Conservation (phyloP, 352 stramenopile genomes). For the Pythium periplocum region DNA sequence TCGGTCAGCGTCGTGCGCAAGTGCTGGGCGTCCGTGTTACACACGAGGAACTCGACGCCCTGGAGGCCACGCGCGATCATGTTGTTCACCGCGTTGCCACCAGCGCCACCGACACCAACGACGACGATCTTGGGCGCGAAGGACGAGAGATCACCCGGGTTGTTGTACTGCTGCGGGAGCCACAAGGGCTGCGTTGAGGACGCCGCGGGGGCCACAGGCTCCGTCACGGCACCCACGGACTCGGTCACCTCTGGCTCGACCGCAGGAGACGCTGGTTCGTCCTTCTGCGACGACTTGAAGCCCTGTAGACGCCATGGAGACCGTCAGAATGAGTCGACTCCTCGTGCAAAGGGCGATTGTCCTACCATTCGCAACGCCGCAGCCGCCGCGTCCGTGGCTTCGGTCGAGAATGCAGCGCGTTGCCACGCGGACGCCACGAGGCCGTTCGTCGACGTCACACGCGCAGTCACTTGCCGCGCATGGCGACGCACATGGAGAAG, state of each 20-base stretch:
- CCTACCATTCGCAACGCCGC: constrained; percentile 67
- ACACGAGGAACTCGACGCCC: constrained; percentile 86
- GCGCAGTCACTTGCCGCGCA: constrained; percentile 2
- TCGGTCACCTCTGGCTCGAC: constrained; percentile 5
- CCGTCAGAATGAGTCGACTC: neutral
- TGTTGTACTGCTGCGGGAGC: constrained; percentile 60
- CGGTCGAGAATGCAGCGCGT: constrained; percentile 42
- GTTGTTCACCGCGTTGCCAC: constrained; percentile 89
- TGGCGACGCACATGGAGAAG: constrained; percentile 32
- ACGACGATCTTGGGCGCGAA: constrained; percentile 87
- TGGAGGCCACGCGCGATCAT: constrained; percentile 83
- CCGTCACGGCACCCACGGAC: neutral
- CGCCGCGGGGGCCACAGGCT: constrained; percentile 15
- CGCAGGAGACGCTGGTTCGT: constrained; percentile 7
- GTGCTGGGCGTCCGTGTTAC: constrained; percentile 90
- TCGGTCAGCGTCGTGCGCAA: constrained; percentile 87
- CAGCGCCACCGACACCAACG: constrained; percentile 82
- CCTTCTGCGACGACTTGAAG: constrained; percentile 52
- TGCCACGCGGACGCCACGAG: neutral
- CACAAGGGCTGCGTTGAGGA: constrained; percentile 69
- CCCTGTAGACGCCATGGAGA: constrained; percentile 16
- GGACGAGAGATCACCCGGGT: constrained; percentile 46
- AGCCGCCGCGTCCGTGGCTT: constrained; percentile 65
- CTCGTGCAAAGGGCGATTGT: neutral
- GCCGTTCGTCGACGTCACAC: constrained; percentile 4